Evolutionary conservation across 1,139 yeast genomes (phyloP), one percentile per base, ranked within the genome.

Genomic region (Geotrichum macrosporum): DNA sequence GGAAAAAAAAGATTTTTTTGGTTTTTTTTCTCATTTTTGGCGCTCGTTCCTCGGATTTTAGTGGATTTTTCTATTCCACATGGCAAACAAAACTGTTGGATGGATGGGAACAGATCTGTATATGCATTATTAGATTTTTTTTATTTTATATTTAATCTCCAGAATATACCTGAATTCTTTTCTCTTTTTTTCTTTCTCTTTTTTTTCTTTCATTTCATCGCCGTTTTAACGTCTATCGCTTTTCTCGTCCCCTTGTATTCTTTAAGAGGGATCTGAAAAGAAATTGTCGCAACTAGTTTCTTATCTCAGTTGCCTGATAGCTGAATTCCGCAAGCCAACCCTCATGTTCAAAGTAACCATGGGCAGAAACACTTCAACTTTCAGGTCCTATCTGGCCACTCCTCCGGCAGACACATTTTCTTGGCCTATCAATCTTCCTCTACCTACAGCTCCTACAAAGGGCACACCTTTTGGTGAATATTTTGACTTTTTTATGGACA

Each of bases 401-500:
- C 67, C 67, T 26, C 61, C 66, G 9, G 44, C 47, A 32, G 50
- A 58, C 32, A 50, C 59, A 32, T 59, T 60, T 52, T 43, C 50
- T 32, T 51, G 58, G 54, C 67, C 67, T 5, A 50, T 53, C n/a
- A 61, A 63, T 35, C 54, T 62, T 21, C 57, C 52, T 20, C 43
- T 63, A 30, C 66, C 66, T 5, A 46, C 51, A 6, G 61, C 59
- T 3, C 62, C 65, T 13, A 55, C 58, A 21, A 51, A 46, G 10
- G 61, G 55, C 15, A 47, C 60, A n/a, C 55, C 59, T 29, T 53
- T 62, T 20, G 60, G 54, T 19, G 30, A 48, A 29, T 54, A 55
- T 51, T 73, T 69, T 52, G 65, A 67, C 13, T 47, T 57, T 27
- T 61, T 71, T 26, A 61, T 74, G 59, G 67, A 70, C 46, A 63